These are phyloP conservation scores for Incumbomyces delicatus DNA, from an alignment of 2,329 filamentous ascomycete genomes.

Conservation along the genomic window DNA sequence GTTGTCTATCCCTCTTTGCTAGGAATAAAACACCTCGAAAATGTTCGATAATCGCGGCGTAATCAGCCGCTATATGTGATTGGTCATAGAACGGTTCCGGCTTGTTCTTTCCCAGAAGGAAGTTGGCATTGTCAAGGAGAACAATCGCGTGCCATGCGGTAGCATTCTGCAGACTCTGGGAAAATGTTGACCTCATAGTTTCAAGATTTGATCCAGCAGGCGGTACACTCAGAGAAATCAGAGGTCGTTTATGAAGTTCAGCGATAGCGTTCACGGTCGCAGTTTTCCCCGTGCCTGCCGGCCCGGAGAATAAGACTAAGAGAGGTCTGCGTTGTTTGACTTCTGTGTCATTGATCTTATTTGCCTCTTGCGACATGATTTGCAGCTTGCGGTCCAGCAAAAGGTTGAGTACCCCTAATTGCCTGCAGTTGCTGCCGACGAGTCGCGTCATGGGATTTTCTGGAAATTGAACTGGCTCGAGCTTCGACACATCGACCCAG, in stretches of 20 bases:
- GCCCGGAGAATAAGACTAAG: conserved; percentile 7
- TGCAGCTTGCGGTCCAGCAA: conserved; percentile 1
- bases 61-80: background rate
- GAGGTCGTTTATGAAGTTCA: conserved; percentile 42
- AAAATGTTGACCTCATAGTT: background rate
- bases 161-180: background rate
- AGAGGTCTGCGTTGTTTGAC: background rate
- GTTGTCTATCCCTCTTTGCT: background rate
- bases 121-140: background rate
- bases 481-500: background rate
- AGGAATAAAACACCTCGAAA: background rate
- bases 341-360: background rate
- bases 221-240: conserved; percentile 20
- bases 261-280: conserved; percentile 31
- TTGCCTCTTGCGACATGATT: background rate
- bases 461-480: background rate
- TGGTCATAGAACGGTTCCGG: background rate
- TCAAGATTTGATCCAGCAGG: conserved; percentile 1
- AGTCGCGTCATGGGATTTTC: conserved; percentile 1
- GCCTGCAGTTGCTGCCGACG: background rate
- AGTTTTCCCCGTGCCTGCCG: conserved; percentile 21
- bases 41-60: background rate
- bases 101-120: background rate
- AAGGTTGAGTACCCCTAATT: background rate
- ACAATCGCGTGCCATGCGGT: conserved; percentile 1